A percentile compares a stretch with the other conserved stretches of the same genome.
Conservation (phyloP, 202 grass and related monocot species). For the Eragrostis tef region DNA sequence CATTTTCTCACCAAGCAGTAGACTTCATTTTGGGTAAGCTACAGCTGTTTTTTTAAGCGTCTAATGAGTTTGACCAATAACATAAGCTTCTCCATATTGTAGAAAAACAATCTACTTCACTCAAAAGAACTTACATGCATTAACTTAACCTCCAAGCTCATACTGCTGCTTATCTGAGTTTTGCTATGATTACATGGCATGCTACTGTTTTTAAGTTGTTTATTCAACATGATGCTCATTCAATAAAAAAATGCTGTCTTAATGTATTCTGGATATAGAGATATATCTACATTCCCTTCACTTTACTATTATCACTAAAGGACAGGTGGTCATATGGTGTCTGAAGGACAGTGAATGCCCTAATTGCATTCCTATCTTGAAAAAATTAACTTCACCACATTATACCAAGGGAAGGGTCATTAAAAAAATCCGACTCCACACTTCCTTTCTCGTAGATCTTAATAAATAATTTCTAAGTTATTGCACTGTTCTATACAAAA, state of each 20-base stretch:
- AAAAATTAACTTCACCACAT: not conserved
- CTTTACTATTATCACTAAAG: constrained; percentile 15
- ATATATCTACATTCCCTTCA: constrained; percentile 5
- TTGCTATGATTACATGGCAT: not conserved
- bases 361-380: not conserved
- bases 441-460: not conserved
- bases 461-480: not conserved
- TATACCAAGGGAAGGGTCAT: not conserved
- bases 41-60: not conserved
- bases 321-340: not conserved
- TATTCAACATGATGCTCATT: not conserved
- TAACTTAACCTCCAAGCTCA: constrained; percentile 33
- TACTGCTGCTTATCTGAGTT: not conserved
- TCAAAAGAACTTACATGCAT: not conserved
- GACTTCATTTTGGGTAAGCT: constrained; percentile 80
- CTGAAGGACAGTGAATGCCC: too few relatives aligned
- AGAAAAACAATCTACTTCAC: not conserved
- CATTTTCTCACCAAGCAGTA: constrained; percentile 89
- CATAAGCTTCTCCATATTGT: not conserved
- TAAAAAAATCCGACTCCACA: not conserved
- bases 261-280: not conserved
- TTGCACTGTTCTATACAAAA: not conserved
- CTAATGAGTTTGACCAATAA: not conserved
- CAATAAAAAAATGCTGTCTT: not conserved
- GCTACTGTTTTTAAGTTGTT: not conserved